These are phyloP conservation scores for Phycomyces nitens DNA, from an alignment of 192 early-diverging fungal species.

Conservation along the genomic window DNA sequence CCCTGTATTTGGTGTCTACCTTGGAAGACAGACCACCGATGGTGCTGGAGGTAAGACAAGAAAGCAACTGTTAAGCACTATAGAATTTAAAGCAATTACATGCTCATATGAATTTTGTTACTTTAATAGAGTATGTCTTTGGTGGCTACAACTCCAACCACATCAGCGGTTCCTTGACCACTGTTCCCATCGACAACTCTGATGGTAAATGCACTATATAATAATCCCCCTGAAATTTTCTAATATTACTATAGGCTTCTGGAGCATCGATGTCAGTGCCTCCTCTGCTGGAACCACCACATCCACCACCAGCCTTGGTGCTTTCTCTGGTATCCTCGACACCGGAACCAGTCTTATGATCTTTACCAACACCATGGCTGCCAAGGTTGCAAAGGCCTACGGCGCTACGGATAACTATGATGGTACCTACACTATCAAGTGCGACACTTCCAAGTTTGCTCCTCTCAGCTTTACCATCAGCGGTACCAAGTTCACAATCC, in stretches of 20 bases:
- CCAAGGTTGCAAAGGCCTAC: conserved; percentile 16
- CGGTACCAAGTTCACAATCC: conserved; percentile 35
- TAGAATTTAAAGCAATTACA: background rate
- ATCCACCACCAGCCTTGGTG: background rate
- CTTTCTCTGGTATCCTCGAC: conserved; percentile 40
- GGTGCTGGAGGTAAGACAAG: conserved; percentile 43
- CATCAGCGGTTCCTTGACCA: conserved; percentile 41
- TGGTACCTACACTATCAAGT: conserved; percentile 24
- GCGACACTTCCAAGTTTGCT: conserved; percentile 20
- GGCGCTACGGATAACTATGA: conserved; percentile 23
- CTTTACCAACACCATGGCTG: conserved; percentile 21
- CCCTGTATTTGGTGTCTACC: conserved; percentile 61
- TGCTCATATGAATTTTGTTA: background rate
- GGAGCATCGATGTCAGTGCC: conserved; percentile 17
- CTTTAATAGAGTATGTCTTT: conserved; percentile 42
- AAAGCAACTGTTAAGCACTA: background rate
- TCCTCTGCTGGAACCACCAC: background rate
- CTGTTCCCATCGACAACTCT: conserved; percentile 37
- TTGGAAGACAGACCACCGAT: conserved; percentile 40
- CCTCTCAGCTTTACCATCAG: conserved; percentile 35
- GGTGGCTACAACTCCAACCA: conserved; percentile 41
- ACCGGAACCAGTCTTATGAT: conserved; percentile 43
- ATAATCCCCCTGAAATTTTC: no score
- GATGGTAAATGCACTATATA: conserved; percentile 4
- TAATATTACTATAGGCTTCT: conserved; percentile 20